Conservation (phyloP, 768 basidiomycete genomes). For the Serpula lacrymans region DNA sequence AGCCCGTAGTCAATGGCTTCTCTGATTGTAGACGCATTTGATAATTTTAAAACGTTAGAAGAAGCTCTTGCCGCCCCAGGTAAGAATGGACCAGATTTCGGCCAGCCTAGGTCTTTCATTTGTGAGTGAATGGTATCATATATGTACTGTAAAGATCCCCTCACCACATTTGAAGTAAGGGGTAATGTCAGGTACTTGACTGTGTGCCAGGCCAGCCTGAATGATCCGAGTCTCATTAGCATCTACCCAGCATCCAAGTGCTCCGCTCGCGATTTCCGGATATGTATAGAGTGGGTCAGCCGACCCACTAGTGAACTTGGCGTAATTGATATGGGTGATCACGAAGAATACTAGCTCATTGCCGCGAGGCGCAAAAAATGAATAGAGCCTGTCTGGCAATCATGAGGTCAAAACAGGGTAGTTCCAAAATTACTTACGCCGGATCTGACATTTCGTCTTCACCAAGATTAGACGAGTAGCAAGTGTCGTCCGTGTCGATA, state of each 20-base stretch:
- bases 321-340: slow-evolving; percentile 73
- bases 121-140: slow-evolving; percentile 7
- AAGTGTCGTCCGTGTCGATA: slow-evolving; percentile 55
- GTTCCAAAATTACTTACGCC: slow-evolving; percentile 2
- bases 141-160: slow-evolving; percentile 8
- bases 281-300: slow-evolving; percentile 42
- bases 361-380: slow-evolving; percentile 6
- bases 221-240: slow-evolving; percentile 66
- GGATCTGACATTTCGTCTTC: slow-evolving; percentile 23
- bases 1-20: slow-evolving; percentile 59
- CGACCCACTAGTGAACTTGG: slow-evolving; percentile 38
- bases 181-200: slow-evolving; percentile 50
- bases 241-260: slow-evolving; percentile 87
- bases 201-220: slow-evolving; percentile 75
- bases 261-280: slow-evolving; percentile 55
- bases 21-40: slow-evolving; percentile 55
- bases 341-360: slow-evolving; percentile 69
- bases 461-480: slow-evolving; percentile 16
- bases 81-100: slow-evolving; percentile 8
- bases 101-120: no score
- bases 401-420: not conserved
- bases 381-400: not conserved
- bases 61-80: slow-evolving; percentile 36
- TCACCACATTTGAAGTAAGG: slow-evolving; percentile 51
- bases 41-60: slow-evolving; percentile 51